Evolutionary conservation across 192 early-diverging fungal genomes (phyloP).

Genomic region (Jimgerdemannia lactiflua): DNA sequence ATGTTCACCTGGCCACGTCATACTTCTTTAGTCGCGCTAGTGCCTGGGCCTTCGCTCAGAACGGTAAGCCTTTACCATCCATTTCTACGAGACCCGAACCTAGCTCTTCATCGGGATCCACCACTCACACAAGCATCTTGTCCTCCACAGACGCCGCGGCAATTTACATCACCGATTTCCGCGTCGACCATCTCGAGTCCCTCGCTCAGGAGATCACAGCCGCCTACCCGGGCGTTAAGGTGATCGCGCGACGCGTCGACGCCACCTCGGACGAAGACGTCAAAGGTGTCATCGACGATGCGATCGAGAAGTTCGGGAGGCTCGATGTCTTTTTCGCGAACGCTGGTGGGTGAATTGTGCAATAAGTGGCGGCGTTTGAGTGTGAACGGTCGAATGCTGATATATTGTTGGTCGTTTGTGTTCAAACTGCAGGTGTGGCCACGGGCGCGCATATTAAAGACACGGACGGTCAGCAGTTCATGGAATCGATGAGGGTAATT

Average conservation of each 20-base stretch:
- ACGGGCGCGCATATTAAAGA: constrained; percentile 22
- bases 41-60: constrained; percentile 23
- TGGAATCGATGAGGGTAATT: constrained; percentile 35
- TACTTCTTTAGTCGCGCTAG: constrained; percentile 28
- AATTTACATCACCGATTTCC: constrained; percentile 44
- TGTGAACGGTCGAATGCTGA: too few species aligned
- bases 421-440: constrained; percentile 22
- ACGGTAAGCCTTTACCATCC: constrained; percentile 7
- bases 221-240: constrained; percentile 22
- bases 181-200: constrained; percentile 26
- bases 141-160: constrained; percentile 16
- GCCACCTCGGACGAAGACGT: constrained; percentile 37
- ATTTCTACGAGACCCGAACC: neutral
- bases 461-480: constrained; percentile 28
- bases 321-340: constrained; percentile 58
- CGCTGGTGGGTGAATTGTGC: constrained; percentile 30
- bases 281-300: constrained; percentile 31
- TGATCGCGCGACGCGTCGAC: constrained; percentile 39
- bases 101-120: neutral
- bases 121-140: too few species aligned
- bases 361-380: neutral
- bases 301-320: constrained; percentile 36
- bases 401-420: neutral
- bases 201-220: constrained; percentile 36
- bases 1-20: neutral